A percentile compares a stretch with the other conserved stretches of the same genome.
Conservation (phyloP, 768 basidiomycete species). For the Trametes elegans region DNA sequence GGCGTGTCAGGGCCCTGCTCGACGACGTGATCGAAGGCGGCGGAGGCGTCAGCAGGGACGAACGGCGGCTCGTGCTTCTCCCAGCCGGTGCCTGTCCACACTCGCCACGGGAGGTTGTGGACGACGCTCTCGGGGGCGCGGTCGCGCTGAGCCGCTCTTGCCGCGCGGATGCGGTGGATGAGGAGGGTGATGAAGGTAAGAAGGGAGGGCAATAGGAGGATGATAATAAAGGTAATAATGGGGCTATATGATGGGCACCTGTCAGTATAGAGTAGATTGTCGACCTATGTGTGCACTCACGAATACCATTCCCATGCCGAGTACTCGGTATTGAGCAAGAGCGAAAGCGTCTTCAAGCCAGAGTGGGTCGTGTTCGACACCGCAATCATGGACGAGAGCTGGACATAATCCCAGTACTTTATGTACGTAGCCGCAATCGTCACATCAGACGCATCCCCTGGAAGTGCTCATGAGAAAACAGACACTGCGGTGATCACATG, state of each 20-base stretch:
- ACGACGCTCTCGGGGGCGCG: conserved; percentile 83
- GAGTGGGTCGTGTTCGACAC: conserved; percentile 78
- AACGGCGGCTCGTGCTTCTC: conserved; percentile 62
- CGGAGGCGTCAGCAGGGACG: conserved; percentile 15
- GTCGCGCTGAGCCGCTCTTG: conserved; percentile 78
- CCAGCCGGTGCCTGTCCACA: conserved; percentile 81
- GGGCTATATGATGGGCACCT: too few relatives aligned
- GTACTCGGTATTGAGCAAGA: conserved; percentile 75
- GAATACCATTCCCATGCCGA: conserved; percentile 93
- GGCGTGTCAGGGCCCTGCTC: conserved; percentile 21
- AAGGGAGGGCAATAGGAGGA: conserved; percentile 85
- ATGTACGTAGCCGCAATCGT: conserved; percentile 86
- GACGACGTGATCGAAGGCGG: conserved; percentile 15
- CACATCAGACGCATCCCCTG: conserved; percentile 85
- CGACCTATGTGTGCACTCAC: conserved; percentile 50
- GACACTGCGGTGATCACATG: neutral
- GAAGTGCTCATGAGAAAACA: conserved; percentile 3
- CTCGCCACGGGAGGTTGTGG: conserved; percentile 72
- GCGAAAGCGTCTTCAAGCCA: conserved; percentile 69
- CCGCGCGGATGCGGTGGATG: conserved; percentile 82
- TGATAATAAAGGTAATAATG: conserved; percentile 81
- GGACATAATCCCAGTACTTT: conserved; percentile 74
- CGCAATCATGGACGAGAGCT: conserved; percentile 65
- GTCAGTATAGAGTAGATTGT: too few relatives aligned
- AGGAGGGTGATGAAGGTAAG: conserved; percentile 88